Evolutionary conservation across 257 asterid species (phyloP).

Genomic region (Solanum chiquidenum): DNA sequence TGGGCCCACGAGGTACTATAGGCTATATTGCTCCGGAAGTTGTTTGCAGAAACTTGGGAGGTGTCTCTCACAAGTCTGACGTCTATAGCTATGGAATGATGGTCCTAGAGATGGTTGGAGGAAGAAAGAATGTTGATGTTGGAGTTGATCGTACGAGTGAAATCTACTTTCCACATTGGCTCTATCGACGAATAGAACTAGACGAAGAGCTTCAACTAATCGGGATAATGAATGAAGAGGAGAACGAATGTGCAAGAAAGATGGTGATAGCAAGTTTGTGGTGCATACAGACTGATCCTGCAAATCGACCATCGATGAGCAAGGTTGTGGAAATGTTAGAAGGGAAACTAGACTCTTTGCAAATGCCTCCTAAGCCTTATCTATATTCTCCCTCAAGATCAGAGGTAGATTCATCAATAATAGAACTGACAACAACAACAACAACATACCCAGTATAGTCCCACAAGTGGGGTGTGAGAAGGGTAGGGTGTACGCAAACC

Average conservation of each 20-base stretch:
- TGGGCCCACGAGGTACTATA: slow-evolving; percentile 15
- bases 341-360: slow-evolving; percentile 7
- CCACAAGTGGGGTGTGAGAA: background rate
- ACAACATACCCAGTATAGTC: no score
- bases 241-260: background rate
- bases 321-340: slow-evolving; percentile 33
- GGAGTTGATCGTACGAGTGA: no score
- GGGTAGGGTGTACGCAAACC: no score
- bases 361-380: slow-evolving; percentile 12
- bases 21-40: slow-evolving; percentile 22
- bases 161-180: no score
- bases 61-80: slow-evolving; percentile 26
- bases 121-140: no score
- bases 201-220: no score
- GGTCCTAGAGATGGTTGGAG: no score
- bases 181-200: no score
- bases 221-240: no score
- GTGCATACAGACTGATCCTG: slow-evolving; percentile 34
- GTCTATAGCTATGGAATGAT: slow-evolving; percentile 33
- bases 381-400: no score
- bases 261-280: slow-evolving; percentile 31
- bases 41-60: slow-evolving; percentile 11
- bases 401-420: no score
- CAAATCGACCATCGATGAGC: slow-evolving; percentile 18
- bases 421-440: no score